Base-by-base conservation (phyloP, 2,329 filamentous ascomycete genomes). In the Chrysoporthe cubensis region DNA sequence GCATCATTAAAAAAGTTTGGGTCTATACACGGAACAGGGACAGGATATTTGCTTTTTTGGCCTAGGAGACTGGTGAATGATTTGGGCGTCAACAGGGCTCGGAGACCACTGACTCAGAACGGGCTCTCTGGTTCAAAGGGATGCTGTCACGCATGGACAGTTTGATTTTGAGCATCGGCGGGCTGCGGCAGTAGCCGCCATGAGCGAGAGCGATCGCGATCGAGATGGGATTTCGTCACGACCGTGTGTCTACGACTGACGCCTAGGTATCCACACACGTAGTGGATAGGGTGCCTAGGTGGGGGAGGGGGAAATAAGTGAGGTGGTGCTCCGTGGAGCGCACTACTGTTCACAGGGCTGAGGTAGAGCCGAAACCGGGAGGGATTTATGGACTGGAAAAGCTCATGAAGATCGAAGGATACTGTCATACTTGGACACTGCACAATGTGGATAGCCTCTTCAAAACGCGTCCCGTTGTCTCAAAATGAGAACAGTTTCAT, bases 1-100 rank as follows among this genome's bases (percentile, higher is more conserved):
- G 72, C 73, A 74, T 74, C 69, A 73, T 64, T 74, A 73, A 73
- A 75, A 75, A 75, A 75, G 71, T 71, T 71, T 70, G 64, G 70
- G 69, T 62, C 42, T 62, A 66, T 56, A 59, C 52, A 57, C 42
- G 68, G 43, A 58, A 50, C 21, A 60, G 66, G 67, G 70, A 62
- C 50, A 66, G 70, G 71, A 65, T 63, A 43, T 67, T 59, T 70
- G 66, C 60, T 62, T 50, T 65, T 66, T 65, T 56, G 37, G 59
- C 11, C 18, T 14, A 4, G 40, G 32, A 46, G 32, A 16, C 26
- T 21, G 7, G 21, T 21, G 40, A n/a, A 43, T 2, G 5, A 5
- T 46, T 61, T 46, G 62, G 62, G 62, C 50, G 50, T 43, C 62
- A 46, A 50, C n/a, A 48, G 26, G 40, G 34, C 11, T 26, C 11